Percentiles rank a stretch among this genome's conserved stretches.
Evolutionary conservation across 805 yeast species (phyloP).

Genomic region (Candida jianshihensis): DNA sequence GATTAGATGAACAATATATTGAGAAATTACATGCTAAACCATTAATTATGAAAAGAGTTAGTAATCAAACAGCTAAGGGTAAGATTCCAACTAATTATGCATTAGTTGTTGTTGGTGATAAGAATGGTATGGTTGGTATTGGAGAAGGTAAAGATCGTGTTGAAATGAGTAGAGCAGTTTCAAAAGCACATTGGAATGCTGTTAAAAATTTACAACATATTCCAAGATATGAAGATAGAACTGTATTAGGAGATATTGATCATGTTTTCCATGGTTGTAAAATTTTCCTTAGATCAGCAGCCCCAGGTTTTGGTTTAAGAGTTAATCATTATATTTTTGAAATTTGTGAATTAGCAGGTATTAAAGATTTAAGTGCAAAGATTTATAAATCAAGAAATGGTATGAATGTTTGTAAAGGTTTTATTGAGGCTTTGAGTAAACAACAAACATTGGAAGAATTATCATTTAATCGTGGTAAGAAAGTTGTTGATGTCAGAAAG

Average conservation of each 20-base stretch:
- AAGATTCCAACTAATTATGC: slow-evolving; percentile 78
- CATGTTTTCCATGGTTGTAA: slow-evolving; percentile 83
- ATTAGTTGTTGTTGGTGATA: slow-evolving; percentile 85
- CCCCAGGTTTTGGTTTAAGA: slow-evolving; percentile 89
- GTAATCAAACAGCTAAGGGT: slow-evolving; percentile 90
- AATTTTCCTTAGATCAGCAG: slow-evolving; percentile 75
- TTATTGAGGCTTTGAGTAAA: slow-evolving; percentile 74
- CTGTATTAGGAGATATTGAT: slow-evolving; percentile 78
- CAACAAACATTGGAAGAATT: slow-evolving; percentile 82
- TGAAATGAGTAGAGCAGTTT: slow-evolving; percentile 65
- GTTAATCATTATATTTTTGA: slow-evolving; percentile 88
- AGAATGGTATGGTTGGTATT: slow-evolving; percentile 87
- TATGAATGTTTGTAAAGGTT: slow-evolving; percentile 89
- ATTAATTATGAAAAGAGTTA: slow-evolving; percentile 68
- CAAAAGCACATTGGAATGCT: slow-evolving; percentile 90
- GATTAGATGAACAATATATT: slow-evolving; percentile 56
- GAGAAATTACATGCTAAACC: slow-evolving; percentile 57
- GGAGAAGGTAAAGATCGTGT: slow-evolving; percentile 91
- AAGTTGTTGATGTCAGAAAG: slow-evolving; percentile 86
- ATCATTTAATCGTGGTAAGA: slow-evolving; percentile 90
- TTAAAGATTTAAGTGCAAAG: slow-evolving; percentile 87
- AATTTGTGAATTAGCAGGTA: slow-evolving; percentile 89
- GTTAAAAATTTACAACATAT: slow-evolving; percentile 74
- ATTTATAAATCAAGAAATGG: slow-evolving; percentile 89
- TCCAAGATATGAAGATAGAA: slow-evolving; percentile 86